phyloP scores from a whole-genome alignment of 169 alveolate species.

The Plasmodium cynomolgi region DNA sequence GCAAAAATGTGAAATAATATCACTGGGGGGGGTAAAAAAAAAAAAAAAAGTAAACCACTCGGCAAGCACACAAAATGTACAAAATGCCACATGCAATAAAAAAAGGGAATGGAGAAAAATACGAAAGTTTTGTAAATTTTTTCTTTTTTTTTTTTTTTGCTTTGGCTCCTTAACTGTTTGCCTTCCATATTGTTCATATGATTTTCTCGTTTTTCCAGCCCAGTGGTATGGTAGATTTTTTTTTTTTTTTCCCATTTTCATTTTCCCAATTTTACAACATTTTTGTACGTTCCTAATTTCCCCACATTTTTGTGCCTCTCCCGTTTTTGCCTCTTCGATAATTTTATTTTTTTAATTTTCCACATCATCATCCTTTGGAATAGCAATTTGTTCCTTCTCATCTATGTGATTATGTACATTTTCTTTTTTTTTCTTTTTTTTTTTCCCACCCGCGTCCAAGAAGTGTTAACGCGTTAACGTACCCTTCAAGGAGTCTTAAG shows the following conservation, averaged over 20 bases:
- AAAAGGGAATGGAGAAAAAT: not conserved
- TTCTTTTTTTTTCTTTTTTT: constrained; percentile 9
- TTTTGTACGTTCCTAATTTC: not conserved
- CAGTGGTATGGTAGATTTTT: not conserved
- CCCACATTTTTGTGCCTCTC: not conserved
- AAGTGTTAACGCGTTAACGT: not conserved
- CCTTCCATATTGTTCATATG: not conserved
- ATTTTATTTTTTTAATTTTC: not conserved
- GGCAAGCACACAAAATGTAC: not conserved
- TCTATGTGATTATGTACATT: not conserved
- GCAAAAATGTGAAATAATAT: not conserved
- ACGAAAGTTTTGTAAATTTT: not conserved
- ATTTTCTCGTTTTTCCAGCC: not conserved
- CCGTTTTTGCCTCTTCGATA: not conserved
- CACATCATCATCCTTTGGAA: not conserved
- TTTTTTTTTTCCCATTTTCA: not conserved
- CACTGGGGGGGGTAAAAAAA: not conserved
- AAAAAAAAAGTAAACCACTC: not conserved
- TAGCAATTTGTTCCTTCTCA: constrained; percentile 2
- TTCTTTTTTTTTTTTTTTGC: not conserved
- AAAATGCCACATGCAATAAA: not conserved
- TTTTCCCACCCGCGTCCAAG: not conserved
- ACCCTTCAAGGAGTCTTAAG: not conserved
- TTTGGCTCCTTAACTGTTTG: not conserved
- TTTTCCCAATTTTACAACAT: not conserved